These are phyloP conservation scores for Coemansia sp. DNA, from an alignment of 192 early-diverging fungal genomes.

Conservation along the genomic window DNA sequence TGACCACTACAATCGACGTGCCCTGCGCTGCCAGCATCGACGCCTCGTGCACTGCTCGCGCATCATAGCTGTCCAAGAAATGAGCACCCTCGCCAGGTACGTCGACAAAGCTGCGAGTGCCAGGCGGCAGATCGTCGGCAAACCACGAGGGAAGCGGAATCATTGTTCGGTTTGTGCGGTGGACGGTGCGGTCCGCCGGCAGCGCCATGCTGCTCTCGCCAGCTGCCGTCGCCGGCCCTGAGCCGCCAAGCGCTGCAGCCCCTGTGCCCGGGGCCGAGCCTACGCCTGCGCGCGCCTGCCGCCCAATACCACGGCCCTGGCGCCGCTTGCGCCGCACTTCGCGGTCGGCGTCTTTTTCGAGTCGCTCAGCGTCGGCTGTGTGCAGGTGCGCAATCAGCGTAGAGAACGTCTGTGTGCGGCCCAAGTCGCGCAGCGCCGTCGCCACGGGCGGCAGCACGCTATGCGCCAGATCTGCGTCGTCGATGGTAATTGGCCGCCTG, in stretches of 20 bases:
- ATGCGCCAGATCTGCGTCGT: slow-evolving; percentile 75
- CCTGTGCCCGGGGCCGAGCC: background rate
- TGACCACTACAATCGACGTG: background rate
- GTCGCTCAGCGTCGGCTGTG: slow-evolving; percentile 72
- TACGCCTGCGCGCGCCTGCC: slow-evolving; percentile 14
- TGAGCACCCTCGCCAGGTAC: slow-evolving; percentile 49
- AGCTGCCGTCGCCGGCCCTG: background rate
- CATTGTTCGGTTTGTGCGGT: slow-evolving; percentile 46
- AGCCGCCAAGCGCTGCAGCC: background rate
- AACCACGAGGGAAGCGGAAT: slow-evolving; percentile 49
- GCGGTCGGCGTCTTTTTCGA: slow-evolving; percentile 81
- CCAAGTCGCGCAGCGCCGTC: slow-evolving; percentile 54
- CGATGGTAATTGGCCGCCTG: slow-evolving; percentile 19
- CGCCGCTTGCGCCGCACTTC: slow-evolving; percentile 83
- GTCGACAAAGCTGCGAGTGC: slow-evolving; percentile 44
- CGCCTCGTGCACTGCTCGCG: slow-evolving; percentile 38
- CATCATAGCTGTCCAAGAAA: slow-evolving; percentile 46
- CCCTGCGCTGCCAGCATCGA: slow-evolving; percentile 10
- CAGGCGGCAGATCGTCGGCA: slow-evolving; percentile 47
- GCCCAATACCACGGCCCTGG: slow-evolving; percentile 64
- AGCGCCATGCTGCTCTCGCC: background rate
- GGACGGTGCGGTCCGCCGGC: slow-evolving; percentile 36
- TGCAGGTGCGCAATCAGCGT: slow-evolving; percentile 66
- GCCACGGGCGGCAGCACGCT: slow-evolving; percentile 68
- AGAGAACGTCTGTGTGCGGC: slow-evolving; percentile 59